phyloP scores from a whole-genome alignment of 768 basidiomycete species.

The Boletus pseudopeckii region DNA sequence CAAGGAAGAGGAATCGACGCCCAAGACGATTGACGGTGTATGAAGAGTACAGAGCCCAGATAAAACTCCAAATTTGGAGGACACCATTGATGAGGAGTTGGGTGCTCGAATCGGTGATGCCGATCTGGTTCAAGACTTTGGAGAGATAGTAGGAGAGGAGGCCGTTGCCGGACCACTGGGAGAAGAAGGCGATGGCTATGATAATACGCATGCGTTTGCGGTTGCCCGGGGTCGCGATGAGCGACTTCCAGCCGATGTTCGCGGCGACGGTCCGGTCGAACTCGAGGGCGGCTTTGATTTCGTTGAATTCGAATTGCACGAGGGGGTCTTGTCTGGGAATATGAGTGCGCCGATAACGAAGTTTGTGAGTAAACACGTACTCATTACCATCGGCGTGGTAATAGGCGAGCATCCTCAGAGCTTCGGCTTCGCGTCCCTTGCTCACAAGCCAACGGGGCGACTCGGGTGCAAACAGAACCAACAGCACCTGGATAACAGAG shows the following conservation, averaged over 20 bases:
- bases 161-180: conserved; percentile 77
- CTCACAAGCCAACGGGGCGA: conserved; percentile 80
- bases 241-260: conserved; percentile 65
- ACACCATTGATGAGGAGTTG: conserved; percentile 62
- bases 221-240: conserved; percentile 66
- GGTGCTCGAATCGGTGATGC: conserved; percentile 49
- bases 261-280: conserved; percentile 58
- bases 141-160: conserved; percentile 74
- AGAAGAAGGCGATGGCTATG: conserved; percentile 63
- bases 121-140: conserved; percentile 61
- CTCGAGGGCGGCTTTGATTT: conserved; percentile 78
- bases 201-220: conserved; percentile 65
- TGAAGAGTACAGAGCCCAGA: conserved; percentile 14
- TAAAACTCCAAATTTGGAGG: conserved; percentile 45
- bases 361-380: conserved; percentile 28
- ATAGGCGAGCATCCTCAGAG: conserved; percentile 66
- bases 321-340: conserved; percentile 52
- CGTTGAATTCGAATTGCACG: conserved; percentile 70
- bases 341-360: background rate
- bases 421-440: conserved; percentile 69
- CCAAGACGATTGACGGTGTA: conserved; percentile 55
- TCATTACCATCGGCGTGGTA: conserved; percentile 79
- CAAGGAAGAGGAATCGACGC: conserved; percentile 63
- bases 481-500: conserved; percentile 58
- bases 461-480: conserved; percentile 74